These are phyloP conservation scores for Botrytis porri DNA, from an alignment of 2,329 filamentous ascomycete species.

Conservation along the genomic window DNA sequence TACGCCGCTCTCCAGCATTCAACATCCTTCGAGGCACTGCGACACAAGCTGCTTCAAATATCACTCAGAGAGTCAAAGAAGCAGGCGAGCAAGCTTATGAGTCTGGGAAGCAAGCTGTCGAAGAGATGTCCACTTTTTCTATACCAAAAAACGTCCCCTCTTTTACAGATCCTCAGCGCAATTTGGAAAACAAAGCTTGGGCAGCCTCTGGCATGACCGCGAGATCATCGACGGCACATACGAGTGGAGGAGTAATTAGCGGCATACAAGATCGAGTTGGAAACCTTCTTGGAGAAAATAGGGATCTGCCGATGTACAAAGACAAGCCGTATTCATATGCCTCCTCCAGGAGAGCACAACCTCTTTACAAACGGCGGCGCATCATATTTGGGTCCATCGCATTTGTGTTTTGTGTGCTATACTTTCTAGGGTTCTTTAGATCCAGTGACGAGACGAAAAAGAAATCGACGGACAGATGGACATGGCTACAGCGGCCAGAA, in stretches of 20 bases:
- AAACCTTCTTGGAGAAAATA: slow-evolving; percentile 59
- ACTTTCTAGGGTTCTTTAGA: slow-evolving; percentile 64
- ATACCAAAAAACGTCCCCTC: slow-evolving; percentile 68
- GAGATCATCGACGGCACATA: slow-evolving; percentile 36
- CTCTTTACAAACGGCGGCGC: slow-evolving; percentile 63
- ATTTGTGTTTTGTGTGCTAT: slow-evolving; percentile 58
- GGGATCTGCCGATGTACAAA: slow-evolving; percentile 89
- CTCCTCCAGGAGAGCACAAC: slow-evolving; percentile 55
- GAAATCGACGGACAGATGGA: slow-evolving; percentile 49
- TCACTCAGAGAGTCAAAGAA: slow-evolving; percentile 50
- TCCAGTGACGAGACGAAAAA: slow-evolving; percentile 36
- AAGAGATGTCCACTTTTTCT: slow-evolving; percentile 60
- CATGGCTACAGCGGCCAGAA: slow-evolving; percentile 54
- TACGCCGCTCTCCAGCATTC: slow-evolving; percentile 46
- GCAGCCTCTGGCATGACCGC: slow-evolving; percentile 48
- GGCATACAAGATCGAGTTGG: slow-evolving; percentile 61
- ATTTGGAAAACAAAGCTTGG: slow-evolving; percentile 66
- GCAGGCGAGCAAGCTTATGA: slow-evolving; percentile 49
- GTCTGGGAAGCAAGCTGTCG: slow-evolving; percentile 40
- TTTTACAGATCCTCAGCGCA: slow-evolving; percentile 62
- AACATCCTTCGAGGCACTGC: slow-evolving; percentile 50
- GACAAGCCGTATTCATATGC: slow-evolving; percentile 87
- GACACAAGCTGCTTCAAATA: slow-evolving; percentile 44
- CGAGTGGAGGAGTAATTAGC: slow-evolving; percentile 43
- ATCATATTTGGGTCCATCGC: slow-evolving; percentile 52